These are phyloP conservation scores for Hygrocybe coccinea DNA, from an alignment of 768 basidiomycete genomes.

Conservation along the genomic window DNA sequence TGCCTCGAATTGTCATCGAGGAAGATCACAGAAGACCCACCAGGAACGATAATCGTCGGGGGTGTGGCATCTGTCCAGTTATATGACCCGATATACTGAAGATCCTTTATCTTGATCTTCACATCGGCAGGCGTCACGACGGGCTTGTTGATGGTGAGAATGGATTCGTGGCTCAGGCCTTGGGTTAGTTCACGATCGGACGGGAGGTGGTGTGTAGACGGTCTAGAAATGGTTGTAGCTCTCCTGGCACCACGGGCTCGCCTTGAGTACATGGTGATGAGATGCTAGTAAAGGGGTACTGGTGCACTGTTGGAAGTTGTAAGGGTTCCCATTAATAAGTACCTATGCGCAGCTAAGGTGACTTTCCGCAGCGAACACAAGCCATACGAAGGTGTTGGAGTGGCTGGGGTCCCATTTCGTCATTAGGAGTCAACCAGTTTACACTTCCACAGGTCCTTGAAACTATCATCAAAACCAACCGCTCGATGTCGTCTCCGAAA, in stretches of 20 bases:
- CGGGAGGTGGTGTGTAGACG: conserved; percentile 14
- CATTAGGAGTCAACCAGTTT: no score
- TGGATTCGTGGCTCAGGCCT: conserved; percentile 26
- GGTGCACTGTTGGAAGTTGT: no score
- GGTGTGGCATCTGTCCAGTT: conserved; percentile 42
- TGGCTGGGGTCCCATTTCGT: no score
- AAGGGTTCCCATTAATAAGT: no score
- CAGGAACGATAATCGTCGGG: conserved; percentile 52
- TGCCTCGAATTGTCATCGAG: not conserved
- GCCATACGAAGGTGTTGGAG: conserved; percentile 9
- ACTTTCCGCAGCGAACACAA: not conserved
- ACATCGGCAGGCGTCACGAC: conserved; percentile 18
- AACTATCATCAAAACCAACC: not conserved
- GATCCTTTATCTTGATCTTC: conserved; percentile 32
- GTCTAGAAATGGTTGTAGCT: no score
- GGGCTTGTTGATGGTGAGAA: conserved; percentile 29
- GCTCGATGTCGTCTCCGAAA: not conserved
- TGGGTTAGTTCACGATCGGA: conserved; percentile 35
- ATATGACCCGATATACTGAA: conserved; percentile 46
- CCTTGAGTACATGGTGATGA: no score
- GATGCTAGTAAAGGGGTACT: no score
- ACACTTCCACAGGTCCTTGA: no score
- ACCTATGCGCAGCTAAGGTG: no score
- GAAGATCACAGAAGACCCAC: not conserved
- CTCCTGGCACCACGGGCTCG: no score